phyloP scores from a whole-genome alignment of 345 rosid species.

The Luvunga scandens region DNA sequence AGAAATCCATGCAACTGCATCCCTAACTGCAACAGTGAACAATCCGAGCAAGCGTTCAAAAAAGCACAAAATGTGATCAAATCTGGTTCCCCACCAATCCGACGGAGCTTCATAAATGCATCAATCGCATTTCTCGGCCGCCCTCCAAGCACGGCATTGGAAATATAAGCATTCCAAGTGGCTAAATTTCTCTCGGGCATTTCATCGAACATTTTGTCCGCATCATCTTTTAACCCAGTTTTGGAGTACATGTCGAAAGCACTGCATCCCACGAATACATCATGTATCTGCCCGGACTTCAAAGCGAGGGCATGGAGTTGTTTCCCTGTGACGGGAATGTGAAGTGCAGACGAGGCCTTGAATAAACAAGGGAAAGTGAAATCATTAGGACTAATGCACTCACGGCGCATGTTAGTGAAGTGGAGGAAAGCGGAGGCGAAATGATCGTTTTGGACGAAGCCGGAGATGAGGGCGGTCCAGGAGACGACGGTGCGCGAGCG shows the following conservation, averaged over 20 bases:
- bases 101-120: slow-evolving; percentile 53
- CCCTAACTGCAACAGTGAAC: slow-evolving; percentile 46
- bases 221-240: slow-evolving; percentile 46
- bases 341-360: slow-evolving; percentile 63
- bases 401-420: slow-evolving; percentile 52
- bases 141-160: slow-evolving; percentile 63
- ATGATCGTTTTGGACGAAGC: slow-evolving; percentile 60
- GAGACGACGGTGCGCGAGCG: slow-evolving; percentile 61
- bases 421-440: slow-evolving; percentile 50
- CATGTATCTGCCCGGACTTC: slow-evolving; percentile 47
- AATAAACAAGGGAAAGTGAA: slow-evolving; percentile 81
- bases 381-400: slow-evolving; percentile 62
- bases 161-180: slow-evolving; percentile 76
- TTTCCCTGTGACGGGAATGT: slow-evolving; percentile 37
- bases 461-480: slow-evolving; percentile 77
- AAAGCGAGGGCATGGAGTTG: slow-evolving; percentile 65
- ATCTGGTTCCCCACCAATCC: slow-evolving; percentile 59
- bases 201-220: slow-evolving; percentile 72
- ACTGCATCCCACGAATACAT: slow-evolving; percentile 73
- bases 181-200: slow-evolving; percentile 61
- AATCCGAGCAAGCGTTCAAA: slow-evolving; percentile 71
- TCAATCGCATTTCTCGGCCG: slow-evolving; percentile 43
- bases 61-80: slow-evolving; percentile 62
- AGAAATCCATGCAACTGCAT: slow-evolving; percentile 62
- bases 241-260: slow-evolving; percentile 80